A percentile compares a stretch with the other conserved stretches of the same genome.
phyloP scores from a whole-genome alignment of 495 filamentous ascomycete species.

The Podospora fimiseda region DNA sequence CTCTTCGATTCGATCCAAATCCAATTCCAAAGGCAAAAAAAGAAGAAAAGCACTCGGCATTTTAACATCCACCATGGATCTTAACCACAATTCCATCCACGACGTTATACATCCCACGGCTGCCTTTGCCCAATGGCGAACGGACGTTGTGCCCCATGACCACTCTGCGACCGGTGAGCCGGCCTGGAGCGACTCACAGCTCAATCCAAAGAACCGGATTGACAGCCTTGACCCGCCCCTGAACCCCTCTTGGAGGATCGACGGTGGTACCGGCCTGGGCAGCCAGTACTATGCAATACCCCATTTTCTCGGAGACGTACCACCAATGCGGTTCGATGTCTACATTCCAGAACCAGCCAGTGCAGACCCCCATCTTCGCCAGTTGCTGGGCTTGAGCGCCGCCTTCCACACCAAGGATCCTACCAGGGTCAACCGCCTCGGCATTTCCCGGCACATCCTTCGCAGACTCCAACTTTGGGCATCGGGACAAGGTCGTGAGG shows the following conservation, averaged over 20 bases:
- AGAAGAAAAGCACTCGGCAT: too few relatives aligned
- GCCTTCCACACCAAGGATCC: conserved; percentile 45
- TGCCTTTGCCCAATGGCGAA: conserved; percentile 27
- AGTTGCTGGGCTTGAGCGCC: conserved; percentile 36
- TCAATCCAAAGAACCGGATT: conserved; percentile 48
- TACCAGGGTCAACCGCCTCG: conserved; percentile 32
- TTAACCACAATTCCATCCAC: conserved; percentile 35
- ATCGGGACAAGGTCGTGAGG: conserved; percentile 15
- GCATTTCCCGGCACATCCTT: conserved; percentile 36
- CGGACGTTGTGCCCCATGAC: conserved; percentile 2
- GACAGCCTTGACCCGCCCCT: conserved; percentile 39
- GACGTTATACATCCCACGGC: conserved; percentile 46
- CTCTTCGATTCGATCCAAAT: too few relatives aligned
- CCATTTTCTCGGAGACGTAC: conserved; percentile 31
- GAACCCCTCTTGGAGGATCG: conserved; percentile 40
- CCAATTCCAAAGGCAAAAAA: too few relatives aligned
- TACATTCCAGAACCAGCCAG: conserved; percentile 39
- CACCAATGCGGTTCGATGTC: conserved; percentile 44
- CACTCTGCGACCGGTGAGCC: neutral
- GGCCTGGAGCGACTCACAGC: conserved; percentile 34
- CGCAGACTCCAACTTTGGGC: conserved; percentile 39
- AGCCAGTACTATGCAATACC: conserved; percentile 44
- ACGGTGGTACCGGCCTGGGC: conserved; percentile 45
- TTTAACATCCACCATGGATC: conserved; percentile 31
- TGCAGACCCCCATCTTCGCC: conserved; percentile 26